Conservation (phyloP, 306 rosid species). For the Trifolium subterraneum region DNA sequence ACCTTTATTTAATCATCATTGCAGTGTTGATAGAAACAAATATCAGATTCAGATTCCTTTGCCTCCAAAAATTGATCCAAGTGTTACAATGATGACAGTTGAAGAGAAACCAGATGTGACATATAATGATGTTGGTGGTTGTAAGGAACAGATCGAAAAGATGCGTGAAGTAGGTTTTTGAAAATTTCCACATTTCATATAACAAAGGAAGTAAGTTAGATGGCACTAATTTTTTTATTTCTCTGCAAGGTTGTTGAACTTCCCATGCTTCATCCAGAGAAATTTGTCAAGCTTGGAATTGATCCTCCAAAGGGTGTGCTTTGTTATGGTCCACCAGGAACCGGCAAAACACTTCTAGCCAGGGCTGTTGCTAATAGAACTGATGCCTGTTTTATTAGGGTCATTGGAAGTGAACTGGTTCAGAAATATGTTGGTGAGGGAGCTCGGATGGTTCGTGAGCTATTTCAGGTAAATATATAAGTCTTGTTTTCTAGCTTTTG, state of each 20-base stretch:
- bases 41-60: conserved; percentile 98
- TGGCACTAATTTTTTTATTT: conserved; percentile 35
- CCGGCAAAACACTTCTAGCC: conserved; percentile 97
- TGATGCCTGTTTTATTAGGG: conserved; percentile 98
- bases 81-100: conserved; percentile 98
- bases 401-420: conserved; percentile 98
- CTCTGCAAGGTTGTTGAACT: conserved; percentile 88
- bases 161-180: conserved; percentile 85
- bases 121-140: conserved; percentile 98
- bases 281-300: conserved; percentile 95
- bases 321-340: conserved; percentile 99
- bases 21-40: conserved; percentile 95
- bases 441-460: conserved; percentile 97
- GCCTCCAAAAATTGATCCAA: conserved; percentile 98
- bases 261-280: conserved; percentile 99
- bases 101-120: conserved; percentile 99
- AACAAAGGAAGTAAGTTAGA: background rate
- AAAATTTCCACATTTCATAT: background rate
- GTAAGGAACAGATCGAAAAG: conserved; percentile 95
- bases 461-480: conserved; percentile 71
- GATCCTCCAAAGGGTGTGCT: conserved; percentile 99
- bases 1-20: conserved; percentile 41
- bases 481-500: conserved; percentile 4
- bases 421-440: conserved; percentile 99
- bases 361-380: conserved; percentile 99